Percentiles rank a stretch among this genome's conserved stretches.
phyloP scores from a whole-genome alignment of 1,139 yeast species.

The Candida sanyaensis region DNA sequence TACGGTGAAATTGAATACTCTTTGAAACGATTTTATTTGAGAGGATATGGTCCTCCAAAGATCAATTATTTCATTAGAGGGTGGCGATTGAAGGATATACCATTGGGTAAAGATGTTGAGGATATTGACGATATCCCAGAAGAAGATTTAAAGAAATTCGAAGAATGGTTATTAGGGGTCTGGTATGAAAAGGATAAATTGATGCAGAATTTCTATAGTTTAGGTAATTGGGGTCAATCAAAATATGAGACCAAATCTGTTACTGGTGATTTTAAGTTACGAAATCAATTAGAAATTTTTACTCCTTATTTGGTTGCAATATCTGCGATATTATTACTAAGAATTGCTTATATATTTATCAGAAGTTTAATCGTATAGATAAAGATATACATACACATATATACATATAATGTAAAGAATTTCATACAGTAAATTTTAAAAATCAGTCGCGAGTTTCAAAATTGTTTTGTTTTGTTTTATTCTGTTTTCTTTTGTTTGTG shows the following conservation, averaged over 20 bases:
- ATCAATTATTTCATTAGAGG: conserved; percentile 68
- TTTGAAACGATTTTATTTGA: conserved; percentile 60
- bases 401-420: not conserved
- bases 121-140: conserved; percentile 48
- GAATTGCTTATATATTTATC: conserved; percentile 13
- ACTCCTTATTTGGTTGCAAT: conserved; percentile 20
- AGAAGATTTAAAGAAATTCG: conserved; percentile 52
- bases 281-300: conserved; percentile 22
- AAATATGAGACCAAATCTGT: conserved; percentile 22
- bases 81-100: conserved; percentile 61
- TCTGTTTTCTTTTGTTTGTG: not conserved
- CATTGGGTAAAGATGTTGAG: conserved; percentile 50
- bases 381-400: not conserved
- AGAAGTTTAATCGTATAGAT: conserved; percentile 8
- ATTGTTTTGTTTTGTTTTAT: not conserved
- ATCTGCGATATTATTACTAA: conserved; percentile 16
- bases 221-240: conserved; percentile 40
- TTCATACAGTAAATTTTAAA: no score
- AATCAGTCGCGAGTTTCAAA: not conserved
- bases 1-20: conserved; percentile 82
- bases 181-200: conserved; percentile 81
- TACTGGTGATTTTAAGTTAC: conserved; percentile 31
- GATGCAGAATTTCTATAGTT: conserved; percentile 58
- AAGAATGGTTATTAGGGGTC: conserved; percentile 69
- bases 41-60: conserved; percentile 69